These are phyloP conservation scores for Cryptosporidium muris DNA, from an alignment of 169 alveolate genomes.

Conservation along the genomic window DNA sequence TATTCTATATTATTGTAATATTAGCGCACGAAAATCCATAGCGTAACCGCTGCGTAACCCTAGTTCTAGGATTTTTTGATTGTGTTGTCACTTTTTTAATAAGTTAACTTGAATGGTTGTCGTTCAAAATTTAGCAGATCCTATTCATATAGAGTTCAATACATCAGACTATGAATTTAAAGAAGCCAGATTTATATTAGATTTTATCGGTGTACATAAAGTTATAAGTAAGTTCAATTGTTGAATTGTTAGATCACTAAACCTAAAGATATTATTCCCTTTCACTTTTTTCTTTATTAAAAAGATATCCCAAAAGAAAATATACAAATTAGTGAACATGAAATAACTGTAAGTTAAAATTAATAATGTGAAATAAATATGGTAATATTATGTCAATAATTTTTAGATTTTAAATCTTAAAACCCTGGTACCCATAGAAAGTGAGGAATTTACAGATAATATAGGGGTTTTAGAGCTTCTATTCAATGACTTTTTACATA, in stretches of 20 bases:
- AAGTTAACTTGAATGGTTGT: no score
- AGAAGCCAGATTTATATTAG: slow-evolving; percentile 13
- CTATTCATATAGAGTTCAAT: neutral
- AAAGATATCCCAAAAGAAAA: slow-evolving; percentile 42
- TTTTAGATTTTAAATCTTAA: no score
- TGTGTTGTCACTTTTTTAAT: no score
- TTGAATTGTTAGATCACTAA: neutral
- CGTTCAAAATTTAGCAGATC: neutral
- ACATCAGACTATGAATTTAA: neutral
- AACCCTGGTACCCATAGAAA: no score
- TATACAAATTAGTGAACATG: neutral
- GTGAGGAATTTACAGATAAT: no score
- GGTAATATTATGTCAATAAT: no score
- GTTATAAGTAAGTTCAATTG: slow-evolving; percentile 31
- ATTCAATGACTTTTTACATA: no score
- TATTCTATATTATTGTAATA: neutral
- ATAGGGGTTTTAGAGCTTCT: no score
- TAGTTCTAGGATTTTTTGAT: no score
- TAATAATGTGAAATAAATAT: neutral
- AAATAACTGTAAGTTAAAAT: slow-evolving; percentile 41
- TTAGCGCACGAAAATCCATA: neutral
- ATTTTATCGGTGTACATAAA: slow-evolving; percentile 21
- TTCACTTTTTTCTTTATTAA: neutral
- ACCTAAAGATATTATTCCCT: neutral
- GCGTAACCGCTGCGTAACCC: no score